A percentile compares a stretch with the other conserved stretches of the same genome.
Evolutionary conservation across 2,329 filamentous ascomycete species (phyloP).

Genomic region (Pyrenochaeta sp.): DNA sequence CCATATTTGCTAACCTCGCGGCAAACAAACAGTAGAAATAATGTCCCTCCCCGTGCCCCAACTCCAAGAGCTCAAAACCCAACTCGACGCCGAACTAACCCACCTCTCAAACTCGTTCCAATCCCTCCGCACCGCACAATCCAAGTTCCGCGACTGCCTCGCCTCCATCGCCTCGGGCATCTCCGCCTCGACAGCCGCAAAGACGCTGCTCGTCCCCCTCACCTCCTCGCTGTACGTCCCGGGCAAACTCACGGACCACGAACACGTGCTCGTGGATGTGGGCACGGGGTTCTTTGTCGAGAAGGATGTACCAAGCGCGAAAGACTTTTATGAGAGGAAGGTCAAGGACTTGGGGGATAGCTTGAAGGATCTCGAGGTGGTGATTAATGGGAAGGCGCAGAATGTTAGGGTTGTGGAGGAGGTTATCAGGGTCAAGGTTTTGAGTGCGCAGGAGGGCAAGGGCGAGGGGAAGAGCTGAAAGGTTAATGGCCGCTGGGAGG

Average conservation of each 20-base stretch:
- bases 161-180: constrained; percentile 73
- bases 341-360: constrained; percentile 71
- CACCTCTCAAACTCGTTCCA: constrained; percentile 90
- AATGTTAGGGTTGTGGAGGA: constrained; percentile 90
- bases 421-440: constrained; percentile 54
- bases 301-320: constrained; percentile 72
- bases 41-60: constrained; percentile 82
- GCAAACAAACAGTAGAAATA: constrained; percentile 70
- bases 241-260: constrained; percentile 69
- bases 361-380: constrained; percentile 71
- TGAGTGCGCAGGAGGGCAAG: constrained; percentile 41
- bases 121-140: constrained; percentile 87
- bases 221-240: constrained; percentile 95
- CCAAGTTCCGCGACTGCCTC: constrained; percentile 91
- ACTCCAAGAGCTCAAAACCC: constrained; percentile 90
- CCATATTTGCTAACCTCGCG: no score
- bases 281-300: constrained; percentile 95
- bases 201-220: constrained; percentile 83
- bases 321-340: constrained; percentile 72
- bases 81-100: constrained; percentile 94
- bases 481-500: no score
- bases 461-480: constrained; percentile 32
- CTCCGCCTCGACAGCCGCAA: constrained; percentile 51
- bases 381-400: constrained; percentile 77
- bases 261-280: constrained; percentile 75